Conservation (phyloP, 1,284 basidiomycete species). For the Marasmius sp. region DNA sequence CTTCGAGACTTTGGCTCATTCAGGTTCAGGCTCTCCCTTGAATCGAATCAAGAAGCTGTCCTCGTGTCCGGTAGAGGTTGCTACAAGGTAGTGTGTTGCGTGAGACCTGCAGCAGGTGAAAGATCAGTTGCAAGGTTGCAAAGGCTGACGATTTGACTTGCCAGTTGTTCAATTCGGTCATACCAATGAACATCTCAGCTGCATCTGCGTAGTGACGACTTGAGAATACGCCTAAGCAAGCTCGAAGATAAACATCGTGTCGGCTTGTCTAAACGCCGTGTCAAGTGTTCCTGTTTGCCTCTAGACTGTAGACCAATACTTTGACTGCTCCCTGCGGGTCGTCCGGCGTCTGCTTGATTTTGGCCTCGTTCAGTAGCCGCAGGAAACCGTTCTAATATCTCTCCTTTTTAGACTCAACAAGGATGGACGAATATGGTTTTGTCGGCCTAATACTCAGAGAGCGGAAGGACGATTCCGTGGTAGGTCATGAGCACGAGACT, state of each 20-base stretch:
- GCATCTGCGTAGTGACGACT: no score
- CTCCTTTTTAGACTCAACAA: conserved; percentile 55
- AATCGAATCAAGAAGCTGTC: no score
- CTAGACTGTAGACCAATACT: no score
- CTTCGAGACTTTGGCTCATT: no score
- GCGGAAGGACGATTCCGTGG: conserved; percentile 63
- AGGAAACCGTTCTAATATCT: conserved; percentile 69
- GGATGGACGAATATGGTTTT: conserved; percentile 62
- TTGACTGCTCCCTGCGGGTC: conserved; percentile 65
- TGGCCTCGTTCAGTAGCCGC: conserved; percentile 82
- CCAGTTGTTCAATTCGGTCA: no score
- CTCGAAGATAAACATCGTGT: conserved; percentile 75
- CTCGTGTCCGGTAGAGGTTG: no score
- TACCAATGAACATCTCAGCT: no score
- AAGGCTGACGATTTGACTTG: no score
- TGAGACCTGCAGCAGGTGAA: no score
- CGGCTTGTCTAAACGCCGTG: conserved; percentile 65
- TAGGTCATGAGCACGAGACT: conserved; percentile 82
- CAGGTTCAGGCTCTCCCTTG: no score
- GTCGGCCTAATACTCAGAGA: conserved; percentile 74
- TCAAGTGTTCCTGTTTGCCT: conserved; percentile 30
- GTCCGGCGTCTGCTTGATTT: conserved; percentile 67
- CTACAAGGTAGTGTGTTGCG: no score
- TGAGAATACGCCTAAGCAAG: conserved; percentile 82
- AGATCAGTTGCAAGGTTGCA: no score